These are phyloP conservation scores for Skeletonema marinoi DNA, from an alignment of 108 stramenopile genomes.

Conservation along the genomic window DNA sequence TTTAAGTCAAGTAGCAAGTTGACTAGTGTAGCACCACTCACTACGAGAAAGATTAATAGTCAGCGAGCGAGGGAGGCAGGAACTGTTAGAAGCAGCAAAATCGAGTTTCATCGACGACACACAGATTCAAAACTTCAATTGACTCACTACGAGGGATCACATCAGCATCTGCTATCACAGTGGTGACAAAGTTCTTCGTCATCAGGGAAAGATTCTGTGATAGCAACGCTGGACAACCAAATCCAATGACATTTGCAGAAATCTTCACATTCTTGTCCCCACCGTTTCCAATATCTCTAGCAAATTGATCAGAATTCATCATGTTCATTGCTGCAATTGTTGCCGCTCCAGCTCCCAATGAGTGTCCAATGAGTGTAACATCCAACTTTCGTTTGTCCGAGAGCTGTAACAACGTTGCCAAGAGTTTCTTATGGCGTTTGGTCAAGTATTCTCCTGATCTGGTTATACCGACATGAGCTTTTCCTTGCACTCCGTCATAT, in stretches of 20 bases:
- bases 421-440: constrained; percentile 56
- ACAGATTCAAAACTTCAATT: background rate
- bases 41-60: background rate
- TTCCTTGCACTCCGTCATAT: constrained; percentile 46
- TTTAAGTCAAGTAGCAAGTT: constrained; percentile 64
- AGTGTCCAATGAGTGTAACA: constrained; percentile 74
- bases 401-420: constrained; percentile 49
- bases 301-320: constrained; percentile 49
- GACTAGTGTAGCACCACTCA: constrained; percentile 66
- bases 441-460: constrained; percentile 68
- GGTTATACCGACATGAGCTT: constrained; percentile 72
- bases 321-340: constrained; percentile 78
- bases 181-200: constrained; percentile 66
- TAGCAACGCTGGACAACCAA: constrained; percentile 81
- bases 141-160: constrained; percentile 61
- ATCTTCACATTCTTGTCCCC: constrained; percentile 27
- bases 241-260: constrained; percentile 61
- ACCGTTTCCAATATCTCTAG: constrained; percentile 4
- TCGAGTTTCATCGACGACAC: background rate
- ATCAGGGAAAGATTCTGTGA: constrained; percentile 57
- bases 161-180: constrained; percentile 75
- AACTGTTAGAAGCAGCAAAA: background rate
- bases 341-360: constrained; percentile 79
- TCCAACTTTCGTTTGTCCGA: constrained; percentile 63
- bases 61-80: background rate